Evolutionary conservation across 2,329 filamentous ascomycete species (phyloP), one percentile per base, ranked within the genome.

Genomic region (Clonostachys byssicola): DNA sequence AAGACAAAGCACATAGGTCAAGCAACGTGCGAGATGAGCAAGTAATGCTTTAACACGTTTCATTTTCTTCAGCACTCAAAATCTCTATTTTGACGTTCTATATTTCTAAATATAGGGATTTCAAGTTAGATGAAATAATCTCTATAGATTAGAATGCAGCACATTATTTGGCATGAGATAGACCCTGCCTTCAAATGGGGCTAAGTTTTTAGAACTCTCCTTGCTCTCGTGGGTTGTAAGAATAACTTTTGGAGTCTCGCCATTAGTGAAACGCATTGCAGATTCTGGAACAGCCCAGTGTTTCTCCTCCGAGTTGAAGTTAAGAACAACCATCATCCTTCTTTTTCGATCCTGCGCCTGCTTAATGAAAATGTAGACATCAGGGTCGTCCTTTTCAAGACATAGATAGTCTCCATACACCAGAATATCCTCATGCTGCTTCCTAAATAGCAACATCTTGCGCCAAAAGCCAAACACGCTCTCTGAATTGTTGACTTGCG

Each of bases 341-440:
- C 58, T 62, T n/a, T 53, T 52, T 43, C 56, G 60, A 23, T 52
- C 53, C 2, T 49, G 48, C 17, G 54, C 54, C 50, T 64, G 58
- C 47, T 68, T 67, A 0, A 63, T 40, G 30, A 60, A 65, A 2
- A 55, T 18, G 23, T 46, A 38, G 5, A 47, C 40, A 9, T 60
- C 47, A 14, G 48, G 34, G 14, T 67, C 57, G 0, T 59, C 56
- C 0, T 51, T 42, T 3, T 55, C 46, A 4, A 68, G 9, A 1
- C 51, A 51, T 18, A 50, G 52, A 40, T 66, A 67, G 40, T 67
- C 62, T 14, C 65, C 63, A 40, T 68, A 67, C 0, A 66, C 64
- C 12, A 60, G 46, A 2, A 66, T 38, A 35, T 66, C 61, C 2
- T 56, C 54, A 36, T 67, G 57, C 45, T 66, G 56, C 8, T 53